Base-by-base conservation (phyloP, 257 asterid species). In the Ophiorrhiza pumila region DNA sequence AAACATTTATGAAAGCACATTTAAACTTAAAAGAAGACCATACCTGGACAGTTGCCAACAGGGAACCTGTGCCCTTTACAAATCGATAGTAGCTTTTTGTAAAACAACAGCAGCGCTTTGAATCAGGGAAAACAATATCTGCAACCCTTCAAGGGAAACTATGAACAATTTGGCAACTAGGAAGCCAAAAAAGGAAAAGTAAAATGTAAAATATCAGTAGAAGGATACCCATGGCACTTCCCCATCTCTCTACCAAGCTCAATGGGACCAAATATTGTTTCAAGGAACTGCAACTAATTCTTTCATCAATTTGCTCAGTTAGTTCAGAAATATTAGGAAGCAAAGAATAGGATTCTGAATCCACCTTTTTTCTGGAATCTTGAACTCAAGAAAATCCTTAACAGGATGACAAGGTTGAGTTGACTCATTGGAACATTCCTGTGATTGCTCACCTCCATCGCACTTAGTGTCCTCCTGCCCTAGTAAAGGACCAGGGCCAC, bases 221-320 rank as follows among this genome's bases (percentile, higher is more conserved):
- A 34, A 76, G 95, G 88, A 87, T 93, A 93, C 98, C 98, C 96
- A 93, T 93, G 72, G 97, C 97, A 72, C 86, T 87, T 71, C 98
- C 98, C 97, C 96, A 89, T 89, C 97, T 82, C 80, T 89, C 90
- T 37, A 89, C 81, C 78, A 89, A 80, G 86, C 85, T 80, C 68
- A 89, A 74, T 74, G 97, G 96, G 76, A 93, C 97, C 67, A 82
- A 31, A 76, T 77, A 89, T 35, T 75, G 81, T 56, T 80, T 72
- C 62, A 74, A 76, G 53, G 79, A 74, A 78, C 71, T 42, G 57
- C 67, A 42, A 62, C 27, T 73, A 79, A 62, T 79, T 74, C 77
- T 84, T 81, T 74, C 87, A 77, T 82, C 83, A 69, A 68, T 45
- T 69, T 65, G 74, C 73, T 81, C 80, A 47, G 78, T 68, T 72